These are phyloP conservation scores for Talaromyces verruculosus DNA, from an alignment of 2,329 filamentous ascomycete species.

Conservation along the genomic window DNA sequence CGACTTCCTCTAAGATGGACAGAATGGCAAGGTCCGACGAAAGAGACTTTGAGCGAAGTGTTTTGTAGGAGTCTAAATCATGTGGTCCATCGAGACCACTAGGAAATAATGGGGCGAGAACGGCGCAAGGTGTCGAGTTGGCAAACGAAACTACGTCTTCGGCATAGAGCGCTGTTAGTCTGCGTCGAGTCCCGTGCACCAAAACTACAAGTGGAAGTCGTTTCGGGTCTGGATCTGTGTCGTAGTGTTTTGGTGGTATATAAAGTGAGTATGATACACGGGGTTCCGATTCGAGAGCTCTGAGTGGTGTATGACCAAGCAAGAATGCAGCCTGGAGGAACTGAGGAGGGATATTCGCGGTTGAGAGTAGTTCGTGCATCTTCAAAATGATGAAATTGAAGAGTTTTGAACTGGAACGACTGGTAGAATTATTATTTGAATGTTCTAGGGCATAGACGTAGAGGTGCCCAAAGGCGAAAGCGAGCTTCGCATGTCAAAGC, in stretches of 20 bases:
- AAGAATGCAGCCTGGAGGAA: slow-evolving; percentile 31
- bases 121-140: slow-evolving; percentile 28
- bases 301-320: slow-evolving; percentile 28
- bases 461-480: background rate
- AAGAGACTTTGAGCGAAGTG: slow-evolving; percentile 26
- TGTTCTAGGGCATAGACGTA: background rate
- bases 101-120: slow-evolving; percentile 35
- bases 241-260: slow-evolving; percentile 29
- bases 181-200: slow-evolving; percentile 34
- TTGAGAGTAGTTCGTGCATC: background rate
- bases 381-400: background rate
- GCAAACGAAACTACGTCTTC: slow-evolving; percentile 26
- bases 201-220: slow-evolving; percentile 31
- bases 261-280: slow-evolving; percentile 34
- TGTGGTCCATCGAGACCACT: slow-evolving; percentile 32
- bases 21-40: slow-evolving; percentile 32
- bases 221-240: background rate
- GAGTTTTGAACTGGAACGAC: background rate
- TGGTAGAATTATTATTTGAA: background rate
- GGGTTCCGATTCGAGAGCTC: slow-evolving; percentile 27
- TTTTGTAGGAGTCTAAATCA: slow-evolving; percentile 34
- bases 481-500: background rate
- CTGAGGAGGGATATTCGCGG: slow-evolving; percentile 12
- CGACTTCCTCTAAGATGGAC: slow-evolving; percentile 34
- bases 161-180: slow-evolving; percentile 21